phyloP scores from a whole-genome alignment of 2,329 filamentous ascomycete species.

The Cladosporium sp. region DNA sequence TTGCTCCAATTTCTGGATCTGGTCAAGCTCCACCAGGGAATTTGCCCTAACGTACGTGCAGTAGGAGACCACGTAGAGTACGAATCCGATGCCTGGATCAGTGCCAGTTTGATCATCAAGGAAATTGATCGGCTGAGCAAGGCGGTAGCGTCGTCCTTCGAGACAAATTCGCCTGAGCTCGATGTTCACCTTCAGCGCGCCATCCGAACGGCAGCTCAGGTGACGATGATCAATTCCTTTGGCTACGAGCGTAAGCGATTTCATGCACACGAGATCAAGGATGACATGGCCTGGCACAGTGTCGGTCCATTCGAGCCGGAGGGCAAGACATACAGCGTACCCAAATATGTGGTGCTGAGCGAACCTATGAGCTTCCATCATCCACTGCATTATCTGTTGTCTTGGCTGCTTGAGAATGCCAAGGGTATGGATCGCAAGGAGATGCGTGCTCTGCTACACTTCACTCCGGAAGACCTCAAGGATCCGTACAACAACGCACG shows the following conservation, averaged over 20 bases:
- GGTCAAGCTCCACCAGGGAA: conserved; percentile 92
- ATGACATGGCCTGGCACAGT: conserved; percentile 72
- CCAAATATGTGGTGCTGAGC: conserved; percentile 82
- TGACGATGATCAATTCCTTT: conserved; percentile 81
- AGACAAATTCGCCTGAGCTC: conserved; percentile 47
- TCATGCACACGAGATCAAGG: conserved; percentile 78
- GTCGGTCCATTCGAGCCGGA: conserved; percentile 71
- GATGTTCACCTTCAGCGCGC: conserved; percentile 58
- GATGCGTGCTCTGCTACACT: conserved; percentile 63
- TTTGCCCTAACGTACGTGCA: conserved; percentile 87
- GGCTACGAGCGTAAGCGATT: conserved; percentile 85
- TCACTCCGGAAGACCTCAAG: conserved; percentile 64
- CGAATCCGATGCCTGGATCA: conserved; percentile 97
- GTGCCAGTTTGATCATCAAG: conserved; percentile 84
- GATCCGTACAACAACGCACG: conserved; percentile 26
- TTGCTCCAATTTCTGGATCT: conserved; percentile 91
- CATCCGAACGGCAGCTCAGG: conserved; percentile 69
- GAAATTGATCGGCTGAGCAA: conserved; percentile 91
- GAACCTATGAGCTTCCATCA: conserved; percentile 97
- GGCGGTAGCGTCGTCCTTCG: conserved; percentile 82
- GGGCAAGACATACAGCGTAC: conserved; percentile 52
- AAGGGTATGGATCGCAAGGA: conserved; percentile 65
- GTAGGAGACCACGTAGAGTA: conserved; percentile 96
- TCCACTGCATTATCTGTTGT: conserved; percentile 89
- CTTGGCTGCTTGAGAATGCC: conserved; percentile 88